Evolutionary conservation across 257 asterid species (phyloP).

Genomic region (Pogostemon cablin): DNA sequence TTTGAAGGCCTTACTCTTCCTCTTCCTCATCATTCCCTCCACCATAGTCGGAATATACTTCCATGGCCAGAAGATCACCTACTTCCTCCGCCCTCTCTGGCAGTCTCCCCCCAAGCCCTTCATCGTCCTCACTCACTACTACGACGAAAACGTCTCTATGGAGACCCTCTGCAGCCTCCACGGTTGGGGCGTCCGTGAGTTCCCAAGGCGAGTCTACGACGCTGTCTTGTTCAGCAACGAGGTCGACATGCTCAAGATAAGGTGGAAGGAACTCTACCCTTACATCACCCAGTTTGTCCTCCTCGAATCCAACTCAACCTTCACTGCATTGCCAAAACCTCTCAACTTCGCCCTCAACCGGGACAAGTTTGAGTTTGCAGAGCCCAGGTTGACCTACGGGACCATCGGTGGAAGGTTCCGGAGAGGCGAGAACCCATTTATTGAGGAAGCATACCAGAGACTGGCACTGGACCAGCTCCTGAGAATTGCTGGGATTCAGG

Average conservation of each 20-base stretch:
- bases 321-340: conserved; percentile 67
- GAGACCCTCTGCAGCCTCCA: conserved; percentile 68
- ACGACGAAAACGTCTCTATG: conserved; percentile 61
- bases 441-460: conserved; percentile 71
- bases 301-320: conserved; percentile 70
- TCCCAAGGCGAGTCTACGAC: conserved; percentile 70
- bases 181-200: conserved; percentile 68
- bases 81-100: conserved; percentile 72
- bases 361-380: conserved; percentile 52
- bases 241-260: conserved; percentile 63
- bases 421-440: conserved; percentile 64
- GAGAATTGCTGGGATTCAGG: conserved; percentile 58
- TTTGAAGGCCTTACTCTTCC: conserved; percentile 45
- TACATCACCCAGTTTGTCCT: conserved; percentile 62
- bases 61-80: conserved; percentile 71
- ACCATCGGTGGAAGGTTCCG: conserved; percentile 57
- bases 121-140: conserved; percentile 53
- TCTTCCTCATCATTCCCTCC: conserved; percentile 46
- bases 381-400: conserved; percentile 62
- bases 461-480: conserved; percentile 63
- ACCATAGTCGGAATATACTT: conserved; percentile 45
- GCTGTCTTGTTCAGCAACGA: conserved; percentile 75
- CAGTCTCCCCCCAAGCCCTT: conserved; percentile 76
- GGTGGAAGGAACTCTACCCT: conserved; percentile 74
- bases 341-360: conserved; percentile 46